These are phyloP conservation scores for Rhizopogon rudus DNA, from an alignment of 768 basidiomycete genomes.

Conservation along the genomic window DNA sequence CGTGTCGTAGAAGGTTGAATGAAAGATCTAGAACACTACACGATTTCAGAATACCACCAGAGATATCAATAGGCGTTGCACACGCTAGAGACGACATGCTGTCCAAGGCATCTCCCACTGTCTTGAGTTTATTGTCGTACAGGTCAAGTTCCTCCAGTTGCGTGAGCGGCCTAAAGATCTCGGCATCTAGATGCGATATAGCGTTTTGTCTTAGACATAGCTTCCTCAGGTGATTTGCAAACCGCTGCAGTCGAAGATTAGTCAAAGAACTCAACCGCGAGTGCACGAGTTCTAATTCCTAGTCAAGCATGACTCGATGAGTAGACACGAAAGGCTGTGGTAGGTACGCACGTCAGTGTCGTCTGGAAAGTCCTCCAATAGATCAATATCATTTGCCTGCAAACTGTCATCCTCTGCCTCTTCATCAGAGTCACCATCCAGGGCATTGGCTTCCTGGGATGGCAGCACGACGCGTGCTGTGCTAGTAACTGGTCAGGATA, in stretches of 20 bases:
- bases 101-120: slow-evolving; percentile 61
- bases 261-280: slow-evolving; percentile 65
- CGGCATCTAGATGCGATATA: slow-evolving; percentile 66
- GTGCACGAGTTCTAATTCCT: slow-evolving; percentile 90
- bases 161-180: slow-evolving; percentile 59
- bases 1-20: slow-evolving; percentile 80
- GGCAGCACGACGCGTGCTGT: slow-evolving; percentile 48
- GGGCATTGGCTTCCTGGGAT: slow-evolving; percentile 12
- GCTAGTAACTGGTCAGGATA: slow-evolving; percentile 10
- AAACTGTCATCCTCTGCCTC: slow-evolving; percentile 40
- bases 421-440: slow-evolving; percentile 25
- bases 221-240: slow-evolving; percentile 60
- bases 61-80: slow-evolving; percentile 17
- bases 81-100: slow-evolving; percentile 52
- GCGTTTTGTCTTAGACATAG: slow-evolving; percentile 87
- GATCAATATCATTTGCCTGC: slow-evolving; percentile 47
- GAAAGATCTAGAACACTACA: slow-evolving; percentile 83
- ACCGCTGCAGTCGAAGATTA: slow-evolving; percentile 67
- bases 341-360: slow-evolving; percentile 65
- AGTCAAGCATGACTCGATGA: neutral
- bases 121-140: slow-evolving; percentile 93
- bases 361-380: slow-evolving; percentile 75
- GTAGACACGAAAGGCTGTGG: neutral
- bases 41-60: neutral
- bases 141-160: slow-evolving; percentile 87